Evolutionary conservation across 352 stramenopile species (phyloP).

Genomic region (Phytopythium sindhum): DNA sequence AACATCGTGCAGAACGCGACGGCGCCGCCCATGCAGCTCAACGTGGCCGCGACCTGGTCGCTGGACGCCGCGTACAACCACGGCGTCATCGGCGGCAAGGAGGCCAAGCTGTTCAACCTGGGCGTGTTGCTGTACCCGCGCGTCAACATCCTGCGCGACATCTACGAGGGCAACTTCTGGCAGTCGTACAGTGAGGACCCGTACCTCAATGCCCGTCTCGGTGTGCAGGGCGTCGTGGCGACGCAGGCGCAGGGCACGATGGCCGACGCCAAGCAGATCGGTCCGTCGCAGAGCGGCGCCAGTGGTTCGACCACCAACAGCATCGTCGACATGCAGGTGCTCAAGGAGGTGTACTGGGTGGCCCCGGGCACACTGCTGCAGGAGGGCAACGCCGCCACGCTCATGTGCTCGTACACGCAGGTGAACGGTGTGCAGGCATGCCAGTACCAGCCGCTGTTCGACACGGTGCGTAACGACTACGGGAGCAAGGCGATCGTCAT

Average conservation of each 20-base stretch:
- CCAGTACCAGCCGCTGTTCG: conserved; percentile 26
- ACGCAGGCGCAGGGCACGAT: conserved; percentile 25
- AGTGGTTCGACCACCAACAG: conserved; percentile 21
- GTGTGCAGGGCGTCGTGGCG: conserved; percentile 19
- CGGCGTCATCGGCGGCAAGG: conserved; percentile 26
- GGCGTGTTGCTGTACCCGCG: conserved; percentile 20
- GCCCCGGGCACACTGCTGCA: conserved; percentile 22
- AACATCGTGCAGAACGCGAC: conserved; percentile 31
- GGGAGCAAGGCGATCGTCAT: conserved; percentile 29
- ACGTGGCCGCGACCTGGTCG: conserved; percentile 27
- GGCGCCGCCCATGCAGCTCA: conserved; percentile 20
- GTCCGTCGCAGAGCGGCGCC: conserved; percentile 20
- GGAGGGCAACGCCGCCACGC: conserved; percentile 25
- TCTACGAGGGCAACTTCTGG: conserved; percentile 23
- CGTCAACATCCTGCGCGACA: conserved; percentile 29
- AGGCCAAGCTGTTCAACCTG: conserved; percentile 30
- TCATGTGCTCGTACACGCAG: conserved; percentile 33
- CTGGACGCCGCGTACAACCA: conserved; percentile 24
- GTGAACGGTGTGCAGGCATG: conserved; percentile 26
- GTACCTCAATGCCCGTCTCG: conserved; percentile 25
- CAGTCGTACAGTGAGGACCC: conserved; percentile 33
- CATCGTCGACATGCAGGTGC: conserved; percentile 23
- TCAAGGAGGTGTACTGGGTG: conserved; percentile 28
- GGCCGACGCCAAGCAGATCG: conserved; percentile 31
- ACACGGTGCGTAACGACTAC: conserved; percentile 29